phyloP scores from a whole-genome alignment of 108 stramenopile genomes.

The Fistulifera pelliculosa region DNA sequence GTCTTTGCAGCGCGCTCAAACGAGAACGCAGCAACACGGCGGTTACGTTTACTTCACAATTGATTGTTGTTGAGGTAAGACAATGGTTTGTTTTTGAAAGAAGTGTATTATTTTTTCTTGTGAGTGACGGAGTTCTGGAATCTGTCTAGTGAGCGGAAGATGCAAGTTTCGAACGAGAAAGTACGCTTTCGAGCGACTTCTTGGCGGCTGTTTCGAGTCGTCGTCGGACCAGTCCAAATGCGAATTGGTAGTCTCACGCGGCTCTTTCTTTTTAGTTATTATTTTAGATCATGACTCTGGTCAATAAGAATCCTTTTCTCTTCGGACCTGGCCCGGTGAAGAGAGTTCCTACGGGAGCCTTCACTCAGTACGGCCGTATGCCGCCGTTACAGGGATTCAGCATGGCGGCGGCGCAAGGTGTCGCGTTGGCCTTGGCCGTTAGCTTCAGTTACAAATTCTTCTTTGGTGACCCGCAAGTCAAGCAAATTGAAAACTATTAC shows the following conservation, averaged over 20 bases:
- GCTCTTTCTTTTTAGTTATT: background rate
- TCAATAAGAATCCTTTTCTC: constrained; percentile 60
- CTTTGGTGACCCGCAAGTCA: constrained; percentile 50
- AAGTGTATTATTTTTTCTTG: no score
- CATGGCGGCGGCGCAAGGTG: constrained; percentile 47
- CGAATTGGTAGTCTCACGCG: background rate
- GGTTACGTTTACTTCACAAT: no score
- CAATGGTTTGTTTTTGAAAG: no score
- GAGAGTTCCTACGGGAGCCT: constrained; percentile 47
- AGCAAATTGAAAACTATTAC: constrained; percentile 66
- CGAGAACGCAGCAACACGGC: no score
- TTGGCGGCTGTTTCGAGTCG: no score
- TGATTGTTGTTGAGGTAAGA: no score
- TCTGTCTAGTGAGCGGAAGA: no score
- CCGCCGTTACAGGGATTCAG: constrained; percentile 64
- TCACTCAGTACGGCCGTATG: constrained; percentile 51
- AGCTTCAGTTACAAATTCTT: constrained; percentile 53
- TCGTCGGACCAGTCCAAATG: no score
- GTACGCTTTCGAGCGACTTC: no score
- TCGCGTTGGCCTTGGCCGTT: constrained; percentile 44
- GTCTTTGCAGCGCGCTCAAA: no score
- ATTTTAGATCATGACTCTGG: constrained; percentile 18
- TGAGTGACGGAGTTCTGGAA: no score
- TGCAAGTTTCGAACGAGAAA: no score
- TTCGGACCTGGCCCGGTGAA: constrained; percentile 78